Base-by-base conservation (phyloP, 164 flowering plant species). In the Umbilicus rupestris region DNA sequence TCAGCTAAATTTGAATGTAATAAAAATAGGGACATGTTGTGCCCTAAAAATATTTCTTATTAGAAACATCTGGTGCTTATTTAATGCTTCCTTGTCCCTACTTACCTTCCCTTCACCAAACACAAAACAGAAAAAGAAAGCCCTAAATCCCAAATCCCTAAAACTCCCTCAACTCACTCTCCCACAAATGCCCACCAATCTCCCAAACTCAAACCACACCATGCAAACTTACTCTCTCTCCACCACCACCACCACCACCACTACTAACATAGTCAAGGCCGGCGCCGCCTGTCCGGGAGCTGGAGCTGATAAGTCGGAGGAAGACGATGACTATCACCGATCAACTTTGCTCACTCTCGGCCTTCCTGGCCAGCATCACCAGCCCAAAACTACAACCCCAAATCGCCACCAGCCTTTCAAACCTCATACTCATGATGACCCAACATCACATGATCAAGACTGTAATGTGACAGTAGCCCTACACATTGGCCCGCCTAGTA, bases 401-500 rank as follows among this genome's bases (percentile, higher is more conserved):
- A n/a, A n/a, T 20, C 31, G 16, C 39, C 26, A 37, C 31, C 71
- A 17, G 16, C 60, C 62, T 26, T 30, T 39, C 6, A 62, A 33
- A 62, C 65, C 65, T 0, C 24, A 10, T 3, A 20, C n/a, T n/a
- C n/a, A 1, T 37, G 44, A 39, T 62, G 49, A 31, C 57, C 35
- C 22, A 37, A 35, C 58, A 22, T 39, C 57, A 29, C 66, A 65
- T 22, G 64, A 70, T 68, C 19, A 19, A 1, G 39, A 5, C 22
- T 4, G 28, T n/a, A 72, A 66, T 67, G 87, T 83, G 20, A 83
- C 92, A 3, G 77, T 87, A 29, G 84, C 87, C 39, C 82, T 86
- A 39, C 86, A 79, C 41, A 77, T 87, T 24, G 87, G 86, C 14
- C 81, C 76, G 2, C 78, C 85, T 11, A 63, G 57, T n/a, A 24